Conservation (phyloP, 257 asterid species). For the Scutellaria baicalensis region DNA sequence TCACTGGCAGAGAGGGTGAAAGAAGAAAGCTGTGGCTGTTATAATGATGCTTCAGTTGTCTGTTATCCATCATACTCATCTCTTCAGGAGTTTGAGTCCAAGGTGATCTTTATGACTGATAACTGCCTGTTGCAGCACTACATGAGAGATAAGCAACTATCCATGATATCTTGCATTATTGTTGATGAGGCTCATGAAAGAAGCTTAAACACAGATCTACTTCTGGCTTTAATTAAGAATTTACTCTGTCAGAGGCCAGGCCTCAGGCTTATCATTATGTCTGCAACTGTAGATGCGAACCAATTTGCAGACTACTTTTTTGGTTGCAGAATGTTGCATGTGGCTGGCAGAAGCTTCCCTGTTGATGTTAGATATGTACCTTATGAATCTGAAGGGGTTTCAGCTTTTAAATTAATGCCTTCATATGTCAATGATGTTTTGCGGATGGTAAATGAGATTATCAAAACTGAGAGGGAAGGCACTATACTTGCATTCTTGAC, state of each 20-base stretch:
- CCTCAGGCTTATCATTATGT: conserved; percentile 86
- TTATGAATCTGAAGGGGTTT: conserved; percentile 33
- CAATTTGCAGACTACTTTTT: conserved; percentile 70
- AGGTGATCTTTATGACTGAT: conserved; percentile 74
- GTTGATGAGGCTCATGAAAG: conserved; percentile 99
- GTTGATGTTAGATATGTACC: conserved; percentile 69
- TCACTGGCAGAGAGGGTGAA: conserved; percentile 76
- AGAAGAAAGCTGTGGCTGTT: conserved; percentile 71
- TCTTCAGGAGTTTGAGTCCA: conserved; percentile 38
- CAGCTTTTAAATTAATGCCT: conserved; percentile 35
- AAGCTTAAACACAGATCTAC: conserved; percentile 92
- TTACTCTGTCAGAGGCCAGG: conserved; percentile 54
- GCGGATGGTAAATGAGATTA: conserved; percentile 51
- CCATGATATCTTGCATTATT: conserved; percentile 69
- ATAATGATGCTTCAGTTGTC: conserved; percentile 31
- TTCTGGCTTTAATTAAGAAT: conserved; percentile 67
- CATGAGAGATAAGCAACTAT: conserved; percentile 61
- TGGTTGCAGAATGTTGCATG: conserved; percentile 62
- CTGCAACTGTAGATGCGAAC: conserved; percentile 88
- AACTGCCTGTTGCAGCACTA: conserved; percentile 82
- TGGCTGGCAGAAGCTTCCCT: conserved; percentile 74
- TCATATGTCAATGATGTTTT: conserved; percentile 63
- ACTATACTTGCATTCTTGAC: conserved; percentile 94
- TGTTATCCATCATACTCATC: conserved; percentile 64
- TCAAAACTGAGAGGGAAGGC: conserved; percentile 58